These are phyloP conservation scores for Physcomitrium patens DNA, from an alignment of 225 moss, liverwort and hornwort genomes.

Conservation along the genomic window DNA sequence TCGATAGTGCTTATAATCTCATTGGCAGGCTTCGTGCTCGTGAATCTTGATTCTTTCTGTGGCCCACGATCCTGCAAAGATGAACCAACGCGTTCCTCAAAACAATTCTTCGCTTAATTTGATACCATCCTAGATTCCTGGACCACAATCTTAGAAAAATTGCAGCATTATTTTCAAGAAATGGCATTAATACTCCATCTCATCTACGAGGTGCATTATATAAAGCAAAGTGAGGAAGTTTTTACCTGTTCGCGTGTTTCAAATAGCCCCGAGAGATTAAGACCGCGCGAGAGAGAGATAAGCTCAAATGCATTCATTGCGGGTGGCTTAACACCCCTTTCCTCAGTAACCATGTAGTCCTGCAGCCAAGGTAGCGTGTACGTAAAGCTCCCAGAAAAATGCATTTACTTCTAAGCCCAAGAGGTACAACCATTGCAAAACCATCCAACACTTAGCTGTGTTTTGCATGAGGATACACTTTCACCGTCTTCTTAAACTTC, in stretches of 20 bases:
- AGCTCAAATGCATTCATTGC: slow-evolving; percentile 88
- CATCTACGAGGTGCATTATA: background rate
- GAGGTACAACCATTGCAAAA: background rate
- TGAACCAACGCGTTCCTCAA: too few species aligned
- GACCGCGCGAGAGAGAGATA: slow-evolving; percentile 69
- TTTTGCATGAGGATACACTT: too few species aligned
- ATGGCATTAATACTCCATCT: background rate
- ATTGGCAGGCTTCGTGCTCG: slow-evolving; percentile 46
- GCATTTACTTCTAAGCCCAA: slow-evolving; percentile 7
- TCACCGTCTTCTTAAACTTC: too few species aligned
- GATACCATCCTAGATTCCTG: background rate
- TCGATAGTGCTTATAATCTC: slow-evolving; percentile 55
- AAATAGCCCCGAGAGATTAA: slow-evolving; percentile 79
- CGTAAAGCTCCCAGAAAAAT: background rate
- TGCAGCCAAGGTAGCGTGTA: slow-evolving; percentile 17
- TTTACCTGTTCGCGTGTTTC: slow-evolving; percentile 46
- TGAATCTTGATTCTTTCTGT: slow-evolving; percentile 50
- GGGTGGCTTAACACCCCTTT: slow-evolving; percentile 66
- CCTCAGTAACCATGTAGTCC: slow-evolving; percentile 74
- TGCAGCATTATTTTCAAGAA: too few species aligned
- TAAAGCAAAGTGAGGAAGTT: background rate
- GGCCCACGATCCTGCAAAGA: background rate
- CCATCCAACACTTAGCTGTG: background rate
- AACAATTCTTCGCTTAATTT: background rate
- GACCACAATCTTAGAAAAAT: too few species aligned